Evolutionary conservation across 306 rosid species (phyloP).

Genomic region (Lathyrus tuberosus): DNA sequence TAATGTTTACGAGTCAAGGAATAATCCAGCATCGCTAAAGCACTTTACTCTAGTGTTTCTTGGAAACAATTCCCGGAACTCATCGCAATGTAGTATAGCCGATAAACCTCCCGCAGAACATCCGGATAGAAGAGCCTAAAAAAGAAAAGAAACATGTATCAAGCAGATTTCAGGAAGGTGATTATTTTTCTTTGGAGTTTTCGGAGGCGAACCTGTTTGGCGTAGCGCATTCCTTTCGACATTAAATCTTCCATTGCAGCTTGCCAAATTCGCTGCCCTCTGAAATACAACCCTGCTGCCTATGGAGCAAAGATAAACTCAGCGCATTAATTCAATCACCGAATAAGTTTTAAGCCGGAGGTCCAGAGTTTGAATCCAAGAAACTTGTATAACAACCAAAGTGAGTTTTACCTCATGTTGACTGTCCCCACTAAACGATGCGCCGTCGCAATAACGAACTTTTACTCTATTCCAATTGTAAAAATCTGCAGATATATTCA

Average conservation of each 20-base stretch:
- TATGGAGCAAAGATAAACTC: slow-evolving; percentile 40
- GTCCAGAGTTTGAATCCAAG: not conserved
- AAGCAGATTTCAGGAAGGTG: slow-evolving; percentile 23
- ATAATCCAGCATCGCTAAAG: slow-evolving; percentile 82
- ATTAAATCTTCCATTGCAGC: slow-evolving; percentile 76
- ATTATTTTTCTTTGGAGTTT: not conserved
- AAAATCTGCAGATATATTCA: slow-evolving; percentile 60
- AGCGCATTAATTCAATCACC: slow-evolving; percentile 23
- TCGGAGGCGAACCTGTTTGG: slow-evolving; percentile 61
- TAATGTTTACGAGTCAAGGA: slow-evolving; percentile 70
- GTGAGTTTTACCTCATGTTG: slow-evolving; percentile 52
- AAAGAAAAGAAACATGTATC: slow-evolving; percentile 10
- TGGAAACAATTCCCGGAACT: slow-evolving; percentile 64
- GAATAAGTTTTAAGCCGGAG: not conserved
- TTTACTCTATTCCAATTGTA: slow-evolving; percentile 85
- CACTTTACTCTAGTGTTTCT: slow-evolving; percentile 70
- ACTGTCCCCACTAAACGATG: slow-evolving; percentile 84
- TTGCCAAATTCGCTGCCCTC: slow-evolving; percentile 88
- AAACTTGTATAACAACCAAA: not conserved
- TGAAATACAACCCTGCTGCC: slow-evolving; percentile 67
- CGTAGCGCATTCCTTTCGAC: slow-evolving; percentile 84
- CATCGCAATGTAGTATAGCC: slow-evolving; percentile 80
- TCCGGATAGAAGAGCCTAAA: slow-evolving; percentile 81
- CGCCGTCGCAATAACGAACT: slow-evolving; percentile 92
- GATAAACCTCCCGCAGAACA: slow-evolving; percentile 93